Base-by-base conservation (phyloP, 1,284 basidiomycete species). In the Leccinum fallax region DNA sequence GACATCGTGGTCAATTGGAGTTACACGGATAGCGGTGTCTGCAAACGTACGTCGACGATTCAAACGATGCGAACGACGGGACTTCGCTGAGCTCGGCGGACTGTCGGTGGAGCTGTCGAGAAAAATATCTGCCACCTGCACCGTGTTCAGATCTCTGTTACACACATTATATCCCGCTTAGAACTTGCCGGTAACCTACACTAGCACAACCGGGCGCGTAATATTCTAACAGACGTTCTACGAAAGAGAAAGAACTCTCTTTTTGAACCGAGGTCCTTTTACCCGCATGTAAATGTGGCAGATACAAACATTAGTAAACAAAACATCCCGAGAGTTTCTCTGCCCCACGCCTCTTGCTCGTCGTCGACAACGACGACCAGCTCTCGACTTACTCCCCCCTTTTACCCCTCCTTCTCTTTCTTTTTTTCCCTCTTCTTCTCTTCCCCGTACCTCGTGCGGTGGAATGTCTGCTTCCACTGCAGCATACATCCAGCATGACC, bases 31-130 rank as follows among this genome's bases (percentile, higher is more conserved):
- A 53, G 13, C 55, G 65, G 61, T 54, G 70, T 63, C 60, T 62
- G 61, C 63, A 61, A 67, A 71, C 70, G 67, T 65, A 74, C 70
- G 58, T 59, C 66, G 69, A 48, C 43, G 43, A 48, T 48, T 19
- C 43, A 48, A 43, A 43, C 40, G 40, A 51, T 24, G 57, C 30
- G 30, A 43, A 21, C 55, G 68, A 63, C 65, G 65, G 62, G 73
- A 59, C 73, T 64, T 73, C 71, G 71, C 71, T 73, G 71, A 73
- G 71, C 74, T 73, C 71, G 63, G 74, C 71, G 71, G 71, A 73
- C 74, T 76, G 65, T 74, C 71, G 67, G 72, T 75, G 63, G 66
- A 61, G 60, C 65, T 66, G 58, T 57, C 62, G 63, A 59, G 69
- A 60, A 69, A 59, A 58, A 61, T 67, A 69, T 51, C 59, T 46